Evolutionary conservation across 306 rosid genomes (phyloP).

Genomic region (Cyamopsis tetragonoloba): DNA sequence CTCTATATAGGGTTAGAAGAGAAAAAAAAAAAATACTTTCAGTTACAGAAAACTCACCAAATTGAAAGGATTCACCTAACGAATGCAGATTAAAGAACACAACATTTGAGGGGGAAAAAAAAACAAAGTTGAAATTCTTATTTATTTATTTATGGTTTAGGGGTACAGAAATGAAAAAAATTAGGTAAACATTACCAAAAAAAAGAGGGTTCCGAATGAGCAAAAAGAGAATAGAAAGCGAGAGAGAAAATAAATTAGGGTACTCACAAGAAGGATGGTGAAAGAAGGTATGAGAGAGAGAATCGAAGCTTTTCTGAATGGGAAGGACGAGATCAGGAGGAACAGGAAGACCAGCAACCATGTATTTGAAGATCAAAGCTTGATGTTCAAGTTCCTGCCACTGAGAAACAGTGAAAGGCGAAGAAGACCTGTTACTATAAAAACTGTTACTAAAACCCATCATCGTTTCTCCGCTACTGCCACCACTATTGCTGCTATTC

Average conservation of each 20-base stretch:
- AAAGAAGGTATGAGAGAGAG: conserved; percentile 53
- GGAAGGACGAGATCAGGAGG: conserved; percentile 81
- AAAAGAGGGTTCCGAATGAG: background rate
- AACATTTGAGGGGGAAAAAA: background rate
- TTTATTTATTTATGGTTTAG: no score
- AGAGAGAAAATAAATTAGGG: background rate
- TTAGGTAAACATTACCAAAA: background rate
- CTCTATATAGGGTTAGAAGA: conserved; percentile 4
- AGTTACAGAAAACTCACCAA: background rate
- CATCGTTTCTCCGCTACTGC: conserved; percentile 24
- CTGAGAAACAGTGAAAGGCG: conserved; percentile 69
- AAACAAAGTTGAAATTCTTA: background rate
- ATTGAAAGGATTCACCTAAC: background rate
- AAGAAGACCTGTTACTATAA: conserved; percentile 45
- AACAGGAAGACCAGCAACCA: conserved; percentile 78
- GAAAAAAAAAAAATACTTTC: background rate
- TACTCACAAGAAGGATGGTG: conserved; percentile 58
- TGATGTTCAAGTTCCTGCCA: conserved; percentile 88
- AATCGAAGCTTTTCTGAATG: conserved; percentile 64
- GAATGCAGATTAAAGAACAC: background rate
- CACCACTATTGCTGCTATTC: conserved; percentile 29
- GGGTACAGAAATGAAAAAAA: background rate
- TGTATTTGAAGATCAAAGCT: conserved; percentile 71
- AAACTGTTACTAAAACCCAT: conserved; percentile 27
- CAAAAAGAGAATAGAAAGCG: background rate